Percentiles rank a stretch among this genome's conserved stretches.
Conservation (phyloP, 495 filamentous ascomycete genomes). For the Penicillium daleae region DNA sequence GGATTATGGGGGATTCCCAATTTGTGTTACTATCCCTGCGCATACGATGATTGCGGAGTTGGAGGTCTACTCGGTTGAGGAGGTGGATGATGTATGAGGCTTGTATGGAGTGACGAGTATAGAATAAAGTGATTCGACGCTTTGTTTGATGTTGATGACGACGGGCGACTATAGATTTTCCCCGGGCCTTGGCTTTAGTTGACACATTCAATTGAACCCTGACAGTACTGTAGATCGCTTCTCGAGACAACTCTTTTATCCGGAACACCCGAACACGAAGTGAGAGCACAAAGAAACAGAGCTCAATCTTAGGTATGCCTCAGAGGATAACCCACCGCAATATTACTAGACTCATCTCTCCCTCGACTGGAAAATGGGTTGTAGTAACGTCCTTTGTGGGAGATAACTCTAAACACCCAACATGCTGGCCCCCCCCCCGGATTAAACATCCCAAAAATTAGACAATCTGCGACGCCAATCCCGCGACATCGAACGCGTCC, state of each 20-base stretch:
- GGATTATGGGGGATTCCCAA: conserved; percentile 56
- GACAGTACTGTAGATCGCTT: no score
- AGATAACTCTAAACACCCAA: no score
- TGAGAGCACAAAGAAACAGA: no score
- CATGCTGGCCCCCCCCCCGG: background rate
- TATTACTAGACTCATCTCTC: no score
- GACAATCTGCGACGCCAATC: background rate
- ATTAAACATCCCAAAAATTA: background rate
- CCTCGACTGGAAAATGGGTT: no score
- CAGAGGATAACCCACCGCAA: no score
- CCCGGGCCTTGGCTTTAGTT: no score
- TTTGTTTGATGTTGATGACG: background rate
- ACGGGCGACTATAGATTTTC: background rate
- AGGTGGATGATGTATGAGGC: conserved; percentile 21
- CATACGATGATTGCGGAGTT: conserved; percentile 53
- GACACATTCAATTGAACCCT: no score
- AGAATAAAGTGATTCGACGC: background rate
- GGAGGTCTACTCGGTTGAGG: conserved; percentile 46
- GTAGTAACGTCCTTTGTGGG: no score
- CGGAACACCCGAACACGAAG: no score
- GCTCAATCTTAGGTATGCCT: no score
- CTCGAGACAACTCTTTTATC: no score
- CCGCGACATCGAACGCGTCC: conserved; percentile 8
- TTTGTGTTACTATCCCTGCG: conserved; percentile 51
- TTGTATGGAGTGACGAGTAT: background rate